Evolutionary conservation across 2,329 filamentous ascomycete genomes (phyloP).

Genomic region (Penicillium sp.): DNA sequence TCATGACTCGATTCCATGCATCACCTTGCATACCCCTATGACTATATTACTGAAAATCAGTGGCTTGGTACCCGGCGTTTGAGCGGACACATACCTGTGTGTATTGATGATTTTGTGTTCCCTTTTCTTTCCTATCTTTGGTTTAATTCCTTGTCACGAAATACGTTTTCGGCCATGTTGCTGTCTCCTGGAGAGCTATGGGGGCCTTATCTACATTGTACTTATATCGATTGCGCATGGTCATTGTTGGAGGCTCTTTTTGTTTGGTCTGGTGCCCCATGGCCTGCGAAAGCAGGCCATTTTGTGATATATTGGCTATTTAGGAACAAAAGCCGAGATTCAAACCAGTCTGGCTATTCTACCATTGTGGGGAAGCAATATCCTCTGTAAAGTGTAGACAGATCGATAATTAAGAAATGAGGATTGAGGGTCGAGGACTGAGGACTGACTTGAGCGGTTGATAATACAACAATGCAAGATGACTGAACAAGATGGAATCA

Average conservation of each 20-base stretch:
- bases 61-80: slow-evolving; percentile 26
- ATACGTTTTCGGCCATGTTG: slow-evolving; percentile 18
- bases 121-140: slow-evolving; percentile 2
- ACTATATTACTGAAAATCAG: slow-evolving; percentile 22
- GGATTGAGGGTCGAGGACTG: neutral
- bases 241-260: slow-evolving; percentile 7
- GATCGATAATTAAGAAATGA: neutral
- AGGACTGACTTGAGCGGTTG: slow-evolving; percentile 2
- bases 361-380: neutral
- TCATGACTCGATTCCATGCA: slow-evolving; percentile 21
- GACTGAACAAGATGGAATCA: slow-evolving; percentile 16
- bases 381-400: neutral
- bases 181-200: slow-evolving; percentile 13
- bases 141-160: slow-evolving; percentile 11
- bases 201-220: slow-evolving; percentile 27
- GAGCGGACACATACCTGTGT: slow-evolving; percentile 25
- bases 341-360: slow-evolving; percentile 14
- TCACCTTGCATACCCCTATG: slow-evolving; percentile 24
- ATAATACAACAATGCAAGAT: slow-evolving; percentile 14
- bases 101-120: slow-evolving; percentile 22
- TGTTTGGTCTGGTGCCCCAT: neutral
- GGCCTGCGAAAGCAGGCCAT: neutral
- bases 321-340: neutral
- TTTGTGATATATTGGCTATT: slow-evolving; percentile 10
- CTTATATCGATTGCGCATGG: slow-evolving; percentile 26